Percentiles rank a stretch among this genome's conserved stretches.
Conservation (phyloP, 768 basidiomycete genomes). For the Termitomyces sp. region DNA sequence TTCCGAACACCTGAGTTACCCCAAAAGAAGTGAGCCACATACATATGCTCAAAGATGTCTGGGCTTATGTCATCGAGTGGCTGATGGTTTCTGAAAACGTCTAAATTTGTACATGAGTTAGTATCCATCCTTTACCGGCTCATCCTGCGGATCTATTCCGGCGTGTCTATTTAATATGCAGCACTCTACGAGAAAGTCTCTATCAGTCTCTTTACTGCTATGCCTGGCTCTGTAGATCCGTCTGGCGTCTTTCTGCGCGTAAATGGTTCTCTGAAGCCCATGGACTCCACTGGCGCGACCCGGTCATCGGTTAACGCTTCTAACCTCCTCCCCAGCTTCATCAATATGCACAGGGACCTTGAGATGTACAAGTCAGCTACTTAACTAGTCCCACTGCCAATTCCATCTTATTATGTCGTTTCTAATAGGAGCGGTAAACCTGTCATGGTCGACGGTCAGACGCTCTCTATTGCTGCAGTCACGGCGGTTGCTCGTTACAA, state of each 20-base stretch:
- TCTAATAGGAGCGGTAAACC: conserved; percentile 36
- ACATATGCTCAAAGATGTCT: neutral
- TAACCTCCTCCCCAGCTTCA: conserved; percentile 29
- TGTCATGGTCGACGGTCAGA: conserved; percentile 49
- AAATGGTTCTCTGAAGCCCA: conserved; percentile 1
- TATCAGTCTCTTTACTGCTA: neutral
- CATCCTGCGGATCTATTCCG: conserved; percentile 6
- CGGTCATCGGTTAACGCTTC: neutral
- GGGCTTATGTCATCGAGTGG: conserved; percentile 1
- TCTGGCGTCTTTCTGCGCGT: conserved; percentile 12
- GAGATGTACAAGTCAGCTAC: conserved; percentile 45
- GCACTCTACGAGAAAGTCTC: neutral
- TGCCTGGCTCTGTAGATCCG: conserved; percentile 22
- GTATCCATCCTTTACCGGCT: neutral
- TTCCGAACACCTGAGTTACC: neutral
- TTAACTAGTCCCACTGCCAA: neutral
- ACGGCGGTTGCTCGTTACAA: conserved; percentile 44
- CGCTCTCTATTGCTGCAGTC: conserved; percentile 53
- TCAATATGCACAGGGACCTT: conserved; percentile 46
- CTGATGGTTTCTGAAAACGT: neutral
- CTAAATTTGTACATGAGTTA: neutral
- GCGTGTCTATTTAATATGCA: conserved; percentile 14
- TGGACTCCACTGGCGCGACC: neutral
- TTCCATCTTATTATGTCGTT: neutral
- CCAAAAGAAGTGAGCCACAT: neutral